Base-by-base conservation (phyloP, 179 eudicot species). In the Sideroxylon spinosum region DNA sequence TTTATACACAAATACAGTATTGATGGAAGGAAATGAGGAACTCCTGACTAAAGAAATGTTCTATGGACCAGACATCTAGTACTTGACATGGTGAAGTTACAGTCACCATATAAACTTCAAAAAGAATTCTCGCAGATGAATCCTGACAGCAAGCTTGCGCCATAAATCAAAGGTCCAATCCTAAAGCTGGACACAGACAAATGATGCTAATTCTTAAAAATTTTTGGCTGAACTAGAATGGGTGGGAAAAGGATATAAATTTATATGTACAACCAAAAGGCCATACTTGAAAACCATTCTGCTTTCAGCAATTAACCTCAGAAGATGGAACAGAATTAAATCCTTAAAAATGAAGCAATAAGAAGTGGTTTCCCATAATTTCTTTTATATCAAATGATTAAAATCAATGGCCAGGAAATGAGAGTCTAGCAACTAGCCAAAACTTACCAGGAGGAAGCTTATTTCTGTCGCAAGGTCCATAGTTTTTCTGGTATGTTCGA, bases 361-460 rank as follows among this genome's bases (percentile, higher is more conserved):
- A 62, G 67, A 25, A 71, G 12, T 48, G 19, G 22, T 7, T 19
- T n/a, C 10, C 2, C 64, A 55, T 66, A 16, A 22, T 10, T 61
- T 26, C 22, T 6, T 76, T 61, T 49, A 37, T 13, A 77, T 55
- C 53, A 37, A 37, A 37, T 37, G 44, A 52, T 14, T 52, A 10
- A 66, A 46, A 74, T n/a, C 53, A 78, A 57, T 44, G n/a, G 7
- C n/a, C 50, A 16, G 9, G 60, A 56, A 64, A 17, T 64, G 9
- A 63, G 14, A 46, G 37, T 55, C 44, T 37, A 48, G 48, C 64
- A 72, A 67, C 46, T 32, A 32, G 32, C 73, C 66, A 64, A 22
- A 74, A 72, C 85, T 81, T 86, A 91, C 98, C 97, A 74, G 97
- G 98, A 44, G 97, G 98, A 76, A 95, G 93, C 79, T 79, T 91